Base-by-base conservation (phyloP, 176 grass and related monocot genomes). In the Bonia amplexicaulis region DNA sequence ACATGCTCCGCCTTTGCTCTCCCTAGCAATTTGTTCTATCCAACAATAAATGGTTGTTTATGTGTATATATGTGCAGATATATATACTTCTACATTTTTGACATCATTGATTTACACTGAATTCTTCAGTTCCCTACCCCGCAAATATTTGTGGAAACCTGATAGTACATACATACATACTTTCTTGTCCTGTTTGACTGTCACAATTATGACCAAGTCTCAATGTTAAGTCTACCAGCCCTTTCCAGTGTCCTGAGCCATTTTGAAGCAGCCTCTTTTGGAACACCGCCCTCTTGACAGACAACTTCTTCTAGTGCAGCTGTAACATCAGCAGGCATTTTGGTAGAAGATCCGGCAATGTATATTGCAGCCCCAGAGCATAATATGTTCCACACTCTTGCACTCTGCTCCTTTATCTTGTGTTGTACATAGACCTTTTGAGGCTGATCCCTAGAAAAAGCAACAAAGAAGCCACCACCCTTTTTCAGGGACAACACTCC, bases 391-490 rank as follows among this genome's bases (percentile, higher is more conserved):
- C 96, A 98, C 60, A 98, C 84, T 78, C 93, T 89, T 69, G 75
- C 83, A 74, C 96, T 85, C 77, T 95, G 85, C 79, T 94, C 93
- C 64, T 86, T 94, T 81, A 98, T 98, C 91, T 93, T 94, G 26
- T 98, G 91, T 80, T 98, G 91, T 82, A 95, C 91, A 76, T 98
- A 95, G 1, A 98, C 79, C 81, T 98, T 98, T 72, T 79, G 90
- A 48, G 93, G 74, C 71, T 93, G 91, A 84, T 98, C 96, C 80
- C 96, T 90, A 48, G 96, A 95, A 82, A 98, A 98, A 4, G 93
- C 96, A 69, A 95, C 89, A 69, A 90, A 98, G 23, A 98, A 86
- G 39, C 96, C 96, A n/a, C 96, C 93, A 14, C 96, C 93, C 2
- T 85, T 93, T 77, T 92, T 45, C 7, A 8, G 51, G 15, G 96